Evolutionary conservation across 2,329 filamentous ascomycete species (phyloP).

Genomic region (Aspergillus amoenus): DNA sequence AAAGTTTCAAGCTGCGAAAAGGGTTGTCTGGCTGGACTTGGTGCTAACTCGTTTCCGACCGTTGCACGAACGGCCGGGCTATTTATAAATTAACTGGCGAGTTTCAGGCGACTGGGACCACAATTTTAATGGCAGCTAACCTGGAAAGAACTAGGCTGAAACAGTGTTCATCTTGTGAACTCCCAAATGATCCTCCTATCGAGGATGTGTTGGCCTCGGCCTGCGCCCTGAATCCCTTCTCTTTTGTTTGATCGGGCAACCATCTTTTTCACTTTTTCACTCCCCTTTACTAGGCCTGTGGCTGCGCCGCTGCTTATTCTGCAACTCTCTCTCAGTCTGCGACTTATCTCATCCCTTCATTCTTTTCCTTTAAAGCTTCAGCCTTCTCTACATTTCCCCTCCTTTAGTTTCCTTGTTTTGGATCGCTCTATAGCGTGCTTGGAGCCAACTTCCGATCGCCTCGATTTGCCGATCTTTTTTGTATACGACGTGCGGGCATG

Average conservation of each 20-base stretch:
- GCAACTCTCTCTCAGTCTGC: background rate
- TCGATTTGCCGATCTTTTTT: conserved; percentile 3
- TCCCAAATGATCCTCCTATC: background rate
- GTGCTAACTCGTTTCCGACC: too few species aligned
- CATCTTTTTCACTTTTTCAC: background rate
- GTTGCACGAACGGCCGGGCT: background rate
- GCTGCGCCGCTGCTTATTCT: conserved; percentile 2
- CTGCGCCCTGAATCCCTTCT: background rate
- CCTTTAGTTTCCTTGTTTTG: conserved; percentile 3
- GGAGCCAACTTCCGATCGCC: background rate
- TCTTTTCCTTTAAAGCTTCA: background rate
- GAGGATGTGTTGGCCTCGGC: conserved; percentile 2
- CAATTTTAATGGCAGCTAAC: conserved; percentile 3
- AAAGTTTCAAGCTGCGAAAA: too few species aligned
- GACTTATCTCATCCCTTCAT: background rate
- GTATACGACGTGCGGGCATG: conserved; percentile 23
- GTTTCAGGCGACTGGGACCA: conserved; percentile 4
- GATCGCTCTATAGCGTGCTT: conserved; percentile 1
- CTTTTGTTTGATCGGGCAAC: conserved; percentile 6
- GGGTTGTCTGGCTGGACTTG: too few species aligned
- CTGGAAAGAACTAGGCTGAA: conserved; percentile 11
- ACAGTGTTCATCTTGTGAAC: conserved; percentile 13
- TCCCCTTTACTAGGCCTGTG: background rate
- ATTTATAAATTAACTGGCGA: background rate
- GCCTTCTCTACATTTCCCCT: background rate